Evolutionary conservation across 169 alveolate species (phyloP), one percentile per base, ranked within the genome.

Genomic region (Plasmodium inui): DNA sequence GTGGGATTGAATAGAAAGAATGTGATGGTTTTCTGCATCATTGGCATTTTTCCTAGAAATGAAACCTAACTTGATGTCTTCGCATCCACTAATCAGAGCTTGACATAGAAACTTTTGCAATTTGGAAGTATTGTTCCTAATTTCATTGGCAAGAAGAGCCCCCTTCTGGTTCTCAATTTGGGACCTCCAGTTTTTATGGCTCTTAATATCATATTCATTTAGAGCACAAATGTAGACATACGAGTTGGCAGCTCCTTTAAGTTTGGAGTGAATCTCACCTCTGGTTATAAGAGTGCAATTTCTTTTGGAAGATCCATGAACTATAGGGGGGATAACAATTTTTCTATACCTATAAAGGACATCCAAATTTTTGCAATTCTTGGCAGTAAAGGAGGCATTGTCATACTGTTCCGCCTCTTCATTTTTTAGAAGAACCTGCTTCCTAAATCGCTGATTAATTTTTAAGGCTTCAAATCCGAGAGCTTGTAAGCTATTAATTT

Each of bases 81-180:
- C 98, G 83, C 99, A 97, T n/a, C 98, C 98, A 72, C 98, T 97
- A 57, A 98, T 94, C 41, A 96, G 81, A 67, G 99, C 99, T 70
- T 97, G 96, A 2, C 98, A 97, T n/a, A 97, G 98, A 90, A 96
- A 98, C 50, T 97, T 96, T 91, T 97, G 97, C 86, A 98, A 96
- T 83, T 97, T 97, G 39, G 97, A 95, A 3, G 98, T 97, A 95
- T 98, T 98, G 94, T 98, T 98, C 30, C 98, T 94, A 79, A 97
- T 97, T 90, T 97, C 98, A 81, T 97, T 97, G 28, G 98, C 98
- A 78, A 97, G 85, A 10, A 97, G 95, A 17, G 98, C 98, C 19
- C 98, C 98, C 81, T 97, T 97, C 92, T 97, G 98, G 26, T 98
- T 96, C 74, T 97, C 98, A 37, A 97, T 94, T 88, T 97, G 98